Conservation (phyloP, 2,329 filamentous ascomycete species). For the Trichoderma endophyticum region DNA sequence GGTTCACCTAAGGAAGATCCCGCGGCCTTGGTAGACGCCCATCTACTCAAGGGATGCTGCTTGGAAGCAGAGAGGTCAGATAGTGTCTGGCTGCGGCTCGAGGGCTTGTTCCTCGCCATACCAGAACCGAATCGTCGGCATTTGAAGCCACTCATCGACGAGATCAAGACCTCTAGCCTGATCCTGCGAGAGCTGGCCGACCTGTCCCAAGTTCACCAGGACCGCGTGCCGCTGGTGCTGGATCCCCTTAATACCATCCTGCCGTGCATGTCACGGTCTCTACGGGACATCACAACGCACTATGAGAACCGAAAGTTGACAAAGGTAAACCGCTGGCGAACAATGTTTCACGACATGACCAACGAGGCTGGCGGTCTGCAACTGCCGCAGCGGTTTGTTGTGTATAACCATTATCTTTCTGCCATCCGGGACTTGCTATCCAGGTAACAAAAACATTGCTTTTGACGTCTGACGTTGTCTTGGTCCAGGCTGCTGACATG, state of each 20-base stretch:
- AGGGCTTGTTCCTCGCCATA: constrained; percentile 47
- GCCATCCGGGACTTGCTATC: constrained; percentile 49
- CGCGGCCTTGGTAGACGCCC: constrained; percentile 30
- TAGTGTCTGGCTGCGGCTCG: constrained; percentile 44
- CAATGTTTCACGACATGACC: constrained; percentile 56
- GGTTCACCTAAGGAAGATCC: constrained; percentile 25
- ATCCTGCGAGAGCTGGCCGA: constrained; percentile 55
- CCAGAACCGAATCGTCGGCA: constrained; percentile 44
- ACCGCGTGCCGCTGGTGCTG: constrained; percentile 49
- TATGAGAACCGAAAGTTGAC: constrained; percentile 49
- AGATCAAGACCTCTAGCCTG: constrained; percentile 43
- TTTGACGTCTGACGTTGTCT: neutral
- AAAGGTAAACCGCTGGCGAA: constrained; percentile 52
- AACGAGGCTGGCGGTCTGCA: constrained; percentile 50
- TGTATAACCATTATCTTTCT: constrained; percentile 55
- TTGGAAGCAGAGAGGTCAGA: constrained; percentile 53
- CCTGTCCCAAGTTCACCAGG: constrained; percentile 49
- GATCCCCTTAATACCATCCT: constrained; percentile 56
- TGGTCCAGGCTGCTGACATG: constrained; percentile 20
- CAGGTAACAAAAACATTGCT: constrained; percentile 38
- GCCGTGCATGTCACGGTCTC: constrained; percentile 51
- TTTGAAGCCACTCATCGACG: constrained; percentile 46
- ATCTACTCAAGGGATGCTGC: constrained; percentile 52
- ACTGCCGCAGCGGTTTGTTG: constrained; percentile 51
- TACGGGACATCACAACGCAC: constrained; percentile 51